Evolutionary conservation across 2,329 filamentous ascomycete species (phyloP).

Genomic region (Westerdykella sp.): DNA sequence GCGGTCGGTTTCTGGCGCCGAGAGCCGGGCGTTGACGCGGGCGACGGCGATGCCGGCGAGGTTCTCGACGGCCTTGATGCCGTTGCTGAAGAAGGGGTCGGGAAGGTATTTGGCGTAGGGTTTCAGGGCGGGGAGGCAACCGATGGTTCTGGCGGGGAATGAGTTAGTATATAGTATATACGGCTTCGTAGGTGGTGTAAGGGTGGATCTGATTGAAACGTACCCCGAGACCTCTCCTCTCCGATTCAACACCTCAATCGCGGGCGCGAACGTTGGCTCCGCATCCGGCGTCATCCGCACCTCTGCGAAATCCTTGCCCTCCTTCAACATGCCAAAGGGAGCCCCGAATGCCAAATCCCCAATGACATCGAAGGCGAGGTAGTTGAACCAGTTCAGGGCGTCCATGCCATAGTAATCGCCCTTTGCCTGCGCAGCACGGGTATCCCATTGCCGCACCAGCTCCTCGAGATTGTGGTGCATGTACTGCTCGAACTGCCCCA

Average conservation of each 20-base stretch:
- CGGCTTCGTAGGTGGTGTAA: background rate
- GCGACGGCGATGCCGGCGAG: constrained; percentile 85
- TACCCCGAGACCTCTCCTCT: constrained; percentile 75
- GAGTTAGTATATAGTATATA: background rate
- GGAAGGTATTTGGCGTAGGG: constrained; percentile 76
- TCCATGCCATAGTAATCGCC: constrained; percentile 60
- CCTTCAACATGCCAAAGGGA: constrained; percentile 76
- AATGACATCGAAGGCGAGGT: constrained; percentile 49
- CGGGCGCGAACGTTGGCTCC: constrained; percentile 63
- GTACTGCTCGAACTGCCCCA: constrained; percentile 82
- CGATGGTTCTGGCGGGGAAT: constrained; percentile 51
- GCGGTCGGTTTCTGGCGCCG: constrained; percentile 53
- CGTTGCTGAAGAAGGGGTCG: constrained; percentile 70
- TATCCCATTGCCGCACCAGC: constrained; percentile 68
- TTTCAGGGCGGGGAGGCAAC: constrained; percentile 66
- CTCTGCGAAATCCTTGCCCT: constrained; percentile 70
- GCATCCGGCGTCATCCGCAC: constrained; percentile 57
- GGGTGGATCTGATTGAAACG: constrained; percentile 7
- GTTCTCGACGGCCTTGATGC: constrained; percentile 67
- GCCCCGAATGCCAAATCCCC: constrained; percentile 65
- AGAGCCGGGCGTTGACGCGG: constrained; percentile 67
- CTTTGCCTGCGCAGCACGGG: constrained; percentile 49
- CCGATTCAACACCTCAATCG: constrained; percentile 83
- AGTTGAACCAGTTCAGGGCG: constrained; percentile 75
- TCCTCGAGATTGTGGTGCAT: constrained; percentile 72